Percentiles rank a stretch among this genome's conserved stretches.
These are phyloP conservation scores for Solanum gandarillasii DNA, from an alignment of 257 asterid species.

Conservation along the genomic window DNA sequence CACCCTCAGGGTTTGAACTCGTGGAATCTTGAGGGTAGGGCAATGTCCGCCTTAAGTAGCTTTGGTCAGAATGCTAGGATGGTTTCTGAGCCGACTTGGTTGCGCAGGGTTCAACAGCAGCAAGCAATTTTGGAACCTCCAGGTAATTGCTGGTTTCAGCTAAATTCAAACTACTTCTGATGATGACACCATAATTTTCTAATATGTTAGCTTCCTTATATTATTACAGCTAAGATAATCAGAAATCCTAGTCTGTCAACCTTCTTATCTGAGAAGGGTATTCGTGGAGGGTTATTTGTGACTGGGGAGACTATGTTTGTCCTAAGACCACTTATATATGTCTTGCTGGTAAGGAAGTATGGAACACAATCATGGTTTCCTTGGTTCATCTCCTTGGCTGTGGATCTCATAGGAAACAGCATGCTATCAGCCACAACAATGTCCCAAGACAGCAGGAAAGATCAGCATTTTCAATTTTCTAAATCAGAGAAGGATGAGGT, in stretches of 20 bases:
- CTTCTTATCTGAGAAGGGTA: conserved; percentile 66
- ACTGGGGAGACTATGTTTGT: conserved; percentile 80
- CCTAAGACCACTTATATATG: conserved; percentile 76
- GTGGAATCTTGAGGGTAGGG: conserved; percentile 78
- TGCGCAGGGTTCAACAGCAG: conserved; percentile 66
- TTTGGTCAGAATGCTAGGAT: conserved; percentile 75
- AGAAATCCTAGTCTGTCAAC: conserved; percentile 41
- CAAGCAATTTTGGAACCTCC: conserved; percentile 57
- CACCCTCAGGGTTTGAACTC: conserved; percentile 31
- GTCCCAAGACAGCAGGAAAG: conserved; percentile 20
- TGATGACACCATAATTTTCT: neutral
- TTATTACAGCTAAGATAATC: conserved; percentile 25
- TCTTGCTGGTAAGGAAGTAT: conserved; percentile 59
- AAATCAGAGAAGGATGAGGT: conserved; percentile 71
- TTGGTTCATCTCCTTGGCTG: conserved; percentile 62
- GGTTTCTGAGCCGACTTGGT: conserved; percentile 70
- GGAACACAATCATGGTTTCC: conserved; percentile 85
- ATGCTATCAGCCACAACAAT: conserved; percentile 36
- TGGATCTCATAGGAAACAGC: conserved; percentile 68
- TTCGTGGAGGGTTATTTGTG: conserved; percentile 63
- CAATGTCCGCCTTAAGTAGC: conserved; percentile 77
- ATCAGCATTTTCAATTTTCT: conserved; percentile 32
- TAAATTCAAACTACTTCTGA: neutral
- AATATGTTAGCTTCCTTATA: neutral
- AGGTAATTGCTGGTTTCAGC: conserved; percentile 14